These are phyloP conservation scores for Penicillium expansum DNA, from an alignment of 2,329 filamentous ascomycete genomes.

Conservation along the genomic window DNA sequence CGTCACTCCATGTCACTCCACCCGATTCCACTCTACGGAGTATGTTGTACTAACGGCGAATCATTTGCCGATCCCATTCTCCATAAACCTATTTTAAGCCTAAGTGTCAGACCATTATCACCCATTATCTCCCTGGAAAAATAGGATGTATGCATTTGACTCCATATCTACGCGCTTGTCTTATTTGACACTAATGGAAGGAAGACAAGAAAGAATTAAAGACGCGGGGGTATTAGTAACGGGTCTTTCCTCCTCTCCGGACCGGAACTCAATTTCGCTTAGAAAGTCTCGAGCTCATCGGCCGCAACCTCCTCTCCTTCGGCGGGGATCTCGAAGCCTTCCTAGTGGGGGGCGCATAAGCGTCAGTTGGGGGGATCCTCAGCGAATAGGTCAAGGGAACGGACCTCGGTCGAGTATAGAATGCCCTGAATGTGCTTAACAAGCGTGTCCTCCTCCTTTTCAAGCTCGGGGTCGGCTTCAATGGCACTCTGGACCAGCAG, in stretches of 20 bases:
- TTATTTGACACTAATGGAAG: constrained; percentile 3
- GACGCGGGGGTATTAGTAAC: constrained; percentile 24
- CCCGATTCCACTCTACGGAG: neutral
- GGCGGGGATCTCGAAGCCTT: constrained; percentile 77
- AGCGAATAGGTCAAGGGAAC: constrained; percentile 8
- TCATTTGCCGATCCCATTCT: constrained; percentile 6
- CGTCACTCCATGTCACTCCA: neutral
- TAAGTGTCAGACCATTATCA: neutral
- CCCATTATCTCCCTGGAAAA: neutral
- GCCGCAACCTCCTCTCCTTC: constrained; percentile 57
- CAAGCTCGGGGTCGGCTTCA: constrained; percentile 86
- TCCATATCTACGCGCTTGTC: constrained; percentile 8
- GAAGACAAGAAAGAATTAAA: constrained; percentile 6
- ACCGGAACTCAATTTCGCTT: constrained; percentile 10
- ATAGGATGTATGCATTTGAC: constrained; percentile 1
- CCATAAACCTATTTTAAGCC: constrained; percentile 7
- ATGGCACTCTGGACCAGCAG: constrained; percentile 88
- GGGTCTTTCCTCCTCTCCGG: constrained; percentile 12
- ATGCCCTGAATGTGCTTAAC: constrained; percentile 96
- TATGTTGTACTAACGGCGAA: constrained; percentile 1
- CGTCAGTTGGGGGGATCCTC: neutral
- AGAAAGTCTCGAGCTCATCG: constrained; percentile 45
- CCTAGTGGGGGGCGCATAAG: constrained; percentile 17
- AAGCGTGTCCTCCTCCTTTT: constrained; percentile 88
- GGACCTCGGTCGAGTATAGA: constrained; percentile 88